Conservation (phyloP, 352 stramenopile genomes). For the Pilasporangium apinafurcum region DNA sequence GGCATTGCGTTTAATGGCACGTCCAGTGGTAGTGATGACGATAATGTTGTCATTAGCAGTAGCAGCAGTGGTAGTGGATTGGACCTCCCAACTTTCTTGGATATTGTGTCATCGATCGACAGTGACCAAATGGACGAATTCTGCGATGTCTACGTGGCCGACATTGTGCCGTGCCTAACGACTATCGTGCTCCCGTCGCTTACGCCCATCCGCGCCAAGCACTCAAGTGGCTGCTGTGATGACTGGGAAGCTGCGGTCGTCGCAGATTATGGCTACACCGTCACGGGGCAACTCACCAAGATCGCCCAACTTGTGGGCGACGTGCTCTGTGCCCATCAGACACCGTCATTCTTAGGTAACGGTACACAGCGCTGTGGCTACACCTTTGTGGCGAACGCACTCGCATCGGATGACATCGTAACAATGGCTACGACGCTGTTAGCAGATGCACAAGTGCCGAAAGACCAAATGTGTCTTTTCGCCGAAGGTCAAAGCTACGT, state of each 20-base stretch:
- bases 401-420: slow-evolving; percentile 15
- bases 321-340: slow-evolving; percentile 44
- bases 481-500: slow-evolving; percentile 42
- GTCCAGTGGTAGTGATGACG: slow-evolving; percentile 9
- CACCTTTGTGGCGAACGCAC: slow-evolving; percentile 31
- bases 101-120: slow-evolving; percentile 16
- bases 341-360: slow-evolving; percentile 23
- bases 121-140: slow-evolving; percentile 38
- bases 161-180: slow-evolving; percentile 39
- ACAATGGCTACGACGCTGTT: slow-evolving; percentile 31
- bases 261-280: slow-evolving; percentile 44
- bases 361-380: slow-evolving; percentile 45
- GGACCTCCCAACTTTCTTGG: slow-evolving; percentile 17
- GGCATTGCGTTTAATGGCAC: no score
- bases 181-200: slow-evolving; percentile 49
- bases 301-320: slow-evolving; percentile 44
- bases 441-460: slow-evolving; percentile 40
- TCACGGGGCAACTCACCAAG: slow-evolving; percentile 52
- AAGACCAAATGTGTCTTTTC: slow-evolving; percentile 38
- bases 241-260: slow-evolving; percentile 34
- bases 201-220: slow-evolving; percentile 34
- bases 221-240: slow-evolving; percentile 43
- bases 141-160: slow-evolving; percentile 36
- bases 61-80: neutral
- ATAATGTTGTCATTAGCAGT: slow-evolving; percentile 1